phyloP scores from a whole-genome alignment of 108 stramenopile species.

The Aureococcus anophagefferens region DNA sequence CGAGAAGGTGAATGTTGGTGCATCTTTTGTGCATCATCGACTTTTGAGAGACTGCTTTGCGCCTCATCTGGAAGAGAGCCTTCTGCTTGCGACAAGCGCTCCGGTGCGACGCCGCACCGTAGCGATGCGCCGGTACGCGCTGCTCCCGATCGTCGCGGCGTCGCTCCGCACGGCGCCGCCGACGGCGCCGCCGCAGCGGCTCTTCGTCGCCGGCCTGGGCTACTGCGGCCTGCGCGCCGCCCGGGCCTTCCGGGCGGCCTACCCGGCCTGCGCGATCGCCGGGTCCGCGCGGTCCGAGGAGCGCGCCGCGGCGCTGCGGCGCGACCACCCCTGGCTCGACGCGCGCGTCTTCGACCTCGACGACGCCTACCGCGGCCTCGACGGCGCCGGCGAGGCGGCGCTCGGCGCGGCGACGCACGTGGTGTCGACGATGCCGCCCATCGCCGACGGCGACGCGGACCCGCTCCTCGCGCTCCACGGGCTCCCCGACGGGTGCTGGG shows the following conservation, averaged over 20 bases:
- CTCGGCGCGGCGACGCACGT: background rate
- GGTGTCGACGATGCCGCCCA: background rate
- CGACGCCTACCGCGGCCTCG: background rate
- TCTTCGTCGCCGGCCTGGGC: background rate
- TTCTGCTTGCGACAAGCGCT: too few relatives aligned
- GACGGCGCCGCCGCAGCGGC: background rate
- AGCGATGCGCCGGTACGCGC: too few relatives aligned
- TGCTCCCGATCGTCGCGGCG: too few relatives aligned
- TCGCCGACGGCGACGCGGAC: background rate
- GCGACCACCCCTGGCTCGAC: background rate
- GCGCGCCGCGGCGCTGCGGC: background rate
- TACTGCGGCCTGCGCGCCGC: background rate
- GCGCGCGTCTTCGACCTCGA: background rate
- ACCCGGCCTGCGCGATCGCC: background rate
- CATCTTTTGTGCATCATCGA: too few relatives aligned
- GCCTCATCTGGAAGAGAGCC: too few relatives aligned
- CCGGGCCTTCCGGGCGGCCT: too few relatives aligned
- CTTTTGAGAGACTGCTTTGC: too few relatives aligned
- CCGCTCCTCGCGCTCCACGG: background rate
- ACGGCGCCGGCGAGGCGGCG: background rate
- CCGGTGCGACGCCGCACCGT: too few relatives aligned
- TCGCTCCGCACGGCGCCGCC: too few relatives aligned
- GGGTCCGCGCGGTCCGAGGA: background rate
- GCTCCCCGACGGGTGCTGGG: slow-evolving; percentile 11
- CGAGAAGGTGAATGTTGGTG: too few relatives aligned